Evolutionary conservation across 2,329 filamentous ascomycete genomes (phyloP).

Genomic region (Fusarium penzigii): DNA sequence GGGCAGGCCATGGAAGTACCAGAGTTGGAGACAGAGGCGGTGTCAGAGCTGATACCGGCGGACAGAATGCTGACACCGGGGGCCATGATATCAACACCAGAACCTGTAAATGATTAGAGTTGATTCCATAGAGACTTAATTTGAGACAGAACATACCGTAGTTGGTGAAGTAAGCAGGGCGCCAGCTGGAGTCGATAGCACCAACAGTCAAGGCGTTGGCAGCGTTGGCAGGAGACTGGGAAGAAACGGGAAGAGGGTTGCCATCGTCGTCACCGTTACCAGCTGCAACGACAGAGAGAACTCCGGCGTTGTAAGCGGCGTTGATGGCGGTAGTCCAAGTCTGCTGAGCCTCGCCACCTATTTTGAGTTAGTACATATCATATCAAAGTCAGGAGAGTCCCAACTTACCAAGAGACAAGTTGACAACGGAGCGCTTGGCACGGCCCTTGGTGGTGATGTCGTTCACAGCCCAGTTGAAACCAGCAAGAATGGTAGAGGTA

Average conservation of each 20-base stretch:
- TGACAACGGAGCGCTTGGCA: conserved; percentile 36
- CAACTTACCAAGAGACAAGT: conserved; percentile 43
- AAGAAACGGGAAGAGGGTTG: conserved; percentile 38
- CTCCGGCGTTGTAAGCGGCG: conserved; percentile 39
- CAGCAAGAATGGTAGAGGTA: conserved; percentile 39
- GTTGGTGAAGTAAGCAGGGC: conserved; percentile 49
- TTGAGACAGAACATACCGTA: conserved; percentile 35
- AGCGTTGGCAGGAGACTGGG: conserved; percentile 48
- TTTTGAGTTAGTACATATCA: background rate
- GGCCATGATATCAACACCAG: conserved; percentile 42
- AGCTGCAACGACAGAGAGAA: conserved; percentile 48
- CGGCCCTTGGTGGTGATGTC: conserved; percentile 35
- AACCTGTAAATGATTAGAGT: conserved; percentile 1
- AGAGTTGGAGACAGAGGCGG: conserved; percentile 37
- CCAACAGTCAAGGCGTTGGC: conserved; percentile 51
- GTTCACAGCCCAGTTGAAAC: conserved; percentile 43
- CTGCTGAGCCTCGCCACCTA: conserved; percentile 33
- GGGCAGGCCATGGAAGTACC: conserved; percentile 46
- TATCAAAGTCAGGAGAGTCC: too few relatives aligned
- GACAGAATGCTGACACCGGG: conserved; percentile 42
- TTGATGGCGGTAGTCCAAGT: conserved; percentile 44
- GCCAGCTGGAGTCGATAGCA: conserved; percentile 41
- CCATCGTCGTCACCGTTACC: conserved; percentile 41
- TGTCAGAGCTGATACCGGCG: conserved; percentile 43
- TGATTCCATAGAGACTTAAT: background rate